Evolutionary conservation across 257 asterid species (phyloP), one percentile per base, ranked within the genome.

Genomic region (Eucommia ulmoides): DNA sequence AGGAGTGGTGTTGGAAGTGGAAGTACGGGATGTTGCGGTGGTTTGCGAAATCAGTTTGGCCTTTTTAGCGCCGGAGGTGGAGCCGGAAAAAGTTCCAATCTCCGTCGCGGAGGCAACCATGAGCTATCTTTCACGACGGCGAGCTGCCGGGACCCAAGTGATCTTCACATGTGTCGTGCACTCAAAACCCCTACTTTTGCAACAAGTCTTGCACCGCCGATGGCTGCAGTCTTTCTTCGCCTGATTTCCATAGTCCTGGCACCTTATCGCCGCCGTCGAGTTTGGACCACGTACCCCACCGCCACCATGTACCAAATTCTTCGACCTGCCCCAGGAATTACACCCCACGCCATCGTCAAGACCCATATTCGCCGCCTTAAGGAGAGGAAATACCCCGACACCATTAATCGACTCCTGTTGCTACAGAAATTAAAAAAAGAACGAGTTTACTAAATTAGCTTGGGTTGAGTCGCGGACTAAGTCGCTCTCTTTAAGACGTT

Each of bases 121-220:
- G n/a, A 62, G 65, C 60, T 73, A 87, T 10, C 92, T 65, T 54
- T 83, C 94, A 20, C 92, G 87, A 62, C 94, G 82, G 55, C 94
- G 82, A 0, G 83, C 65, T 1, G 85, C 92, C n/a, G n/a, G n/a
- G n/a, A n/a, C n/a, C n/a, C n/a, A n/a, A n/a, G n/a, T n/a, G n/a
- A n/a, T n/a, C n/a, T 70, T 81, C 7, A 81, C 66, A 59, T 81
- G 92, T 0, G 92, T 81, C 0, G 70, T 15, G 35, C 92, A 81
- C 19, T 74, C 77, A 33, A 62, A 70, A 3, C 86, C 92, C 49
- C 92, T 48, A 44, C 83, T 81, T 46, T 73, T 74, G 14, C 92
- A 81, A 20, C 92, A 81, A 14, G 92, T 71, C 26, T 86, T 59
- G 20, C 92, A 81, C 17, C 92, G 49, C 2, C 77, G 56, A 33